phyloP scores from a whole-genome alignment of 208 protist species.

The Leishmania tropica region DNA sequence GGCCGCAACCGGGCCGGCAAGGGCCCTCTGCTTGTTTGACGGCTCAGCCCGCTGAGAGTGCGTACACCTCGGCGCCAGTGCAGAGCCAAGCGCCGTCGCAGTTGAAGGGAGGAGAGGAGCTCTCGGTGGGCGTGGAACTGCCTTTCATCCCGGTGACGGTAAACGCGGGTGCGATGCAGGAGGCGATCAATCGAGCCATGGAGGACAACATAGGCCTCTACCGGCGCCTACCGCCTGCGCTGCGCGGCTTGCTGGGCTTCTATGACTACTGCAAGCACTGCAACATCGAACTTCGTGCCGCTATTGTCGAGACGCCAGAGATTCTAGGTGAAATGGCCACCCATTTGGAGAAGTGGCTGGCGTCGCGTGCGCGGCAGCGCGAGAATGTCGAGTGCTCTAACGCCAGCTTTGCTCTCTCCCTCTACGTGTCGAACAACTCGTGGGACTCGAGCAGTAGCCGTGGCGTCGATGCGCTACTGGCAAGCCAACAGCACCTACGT shows the following conservation, averaged over 20 bases:
- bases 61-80: neutral
- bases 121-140: constrained; percentile 16
- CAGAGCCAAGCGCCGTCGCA: neutral
- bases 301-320: constrained; percentile 37
- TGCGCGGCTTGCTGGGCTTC: constrained; percentile 39
- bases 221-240: constrained; percentile 9
- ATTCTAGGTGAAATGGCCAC: constrained; percentile 36
- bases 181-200: neutral
- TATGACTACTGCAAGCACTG: constrained; percentile 49
- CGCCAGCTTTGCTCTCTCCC: neutral
- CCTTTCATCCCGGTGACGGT: constrained; percentile 21
- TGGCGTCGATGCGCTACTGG: neutral
- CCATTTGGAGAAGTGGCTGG: constrained; percentile 27
- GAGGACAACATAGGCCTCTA: constrained; percentile 7
- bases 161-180: constrained; percentile 2
- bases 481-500: constrained; percentile 3
- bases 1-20: neutral
- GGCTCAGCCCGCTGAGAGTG: neutral
- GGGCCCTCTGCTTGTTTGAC: neutral
- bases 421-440: neutral
- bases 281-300: constrained; percentile 40
- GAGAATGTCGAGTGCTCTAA: constrained; percentile 9
- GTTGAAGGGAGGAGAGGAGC: constrained; percentile 11
- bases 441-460: neutral
- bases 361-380: constrained; percentile 6